Evolutionary conservation across 768 basidiomycete genomes (phyloP), one percentile per base, ranked within the genome.

Genomic region (Auriscalpium vulgare): DNA sequence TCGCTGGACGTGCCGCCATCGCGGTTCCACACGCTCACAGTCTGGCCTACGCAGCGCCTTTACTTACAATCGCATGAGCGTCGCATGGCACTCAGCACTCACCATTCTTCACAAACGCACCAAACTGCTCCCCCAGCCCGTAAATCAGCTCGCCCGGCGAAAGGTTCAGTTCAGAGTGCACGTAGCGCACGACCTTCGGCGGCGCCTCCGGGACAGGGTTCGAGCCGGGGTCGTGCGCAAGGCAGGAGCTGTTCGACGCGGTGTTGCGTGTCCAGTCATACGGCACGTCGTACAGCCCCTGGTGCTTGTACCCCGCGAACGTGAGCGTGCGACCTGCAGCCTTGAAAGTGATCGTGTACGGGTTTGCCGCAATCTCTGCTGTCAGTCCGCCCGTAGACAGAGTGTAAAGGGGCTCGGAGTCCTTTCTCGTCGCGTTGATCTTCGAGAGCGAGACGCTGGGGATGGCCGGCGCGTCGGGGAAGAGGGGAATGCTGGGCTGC

Each of bases 41-140:
- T 63, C 65, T 83, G 84, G 35, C 81, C 80, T 81, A 43, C 40
- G 8, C 40, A 43, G 17, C 13, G 17, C 40, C 17, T 43, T 17
- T 7, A 13, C 8, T 13, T 49, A 57, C 37, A 16, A 13, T 37
- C 10, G 58, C 55, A 11, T 46, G 37, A 37, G 46, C 50, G 11
- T n/a, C 16, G 69, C 52, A 19, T 62, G 56, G 43, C 69, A 66
- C 54, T 61, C 61, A 45, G 62, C 52, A n/a, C 77, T 56, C 69
- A 78, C 86, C 87, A 60, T 88, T 88, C 74, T 88, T 89, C 8
- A 87, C 78, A 57, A 89, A 83, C 9, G 85, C 75, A 2, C 83
- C 82, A 65, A 89, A 88, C 54, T 86, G 81, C 68, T 89, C 87
- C 49, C 87, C 87, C 13, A 88, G 73, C 4, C 87, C 87, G 63